A percentile compares a stretch with the other conserved stretches of the same genome.
Conservation (phyloP, 106 monocot genomes). For the Amphibolis antarctica region DNA sequence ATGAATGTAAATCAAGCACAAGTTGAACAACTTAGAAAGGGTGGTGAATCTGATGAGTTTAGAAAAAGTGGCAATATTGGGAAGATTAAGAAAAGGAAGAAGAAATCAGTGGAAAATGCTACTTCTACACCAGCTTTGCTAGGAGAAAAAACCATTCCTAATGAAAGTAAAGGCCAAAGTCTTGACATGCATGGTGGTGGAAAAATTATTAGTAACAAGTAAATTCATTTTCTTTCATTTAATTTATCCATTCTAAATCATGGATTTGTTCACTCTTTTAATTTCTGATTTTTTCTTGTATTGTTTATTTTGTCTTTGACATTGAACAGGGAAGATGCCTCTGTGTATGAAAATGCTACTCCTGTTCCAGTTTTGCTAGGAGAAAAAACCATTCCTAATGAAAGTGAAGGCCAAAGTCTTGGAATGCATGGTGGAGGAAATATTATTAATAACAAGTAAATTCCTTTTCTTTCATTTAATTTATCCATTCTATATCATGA, state of each 20-base stretch:
- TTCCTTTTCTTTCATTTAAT: slow-evolving; percentile 1
- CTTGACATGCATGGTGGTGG: not conserved
- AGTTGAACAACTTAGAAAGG: not conserved
- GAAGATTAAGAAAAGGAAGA: slow-evolving; percentile 34
- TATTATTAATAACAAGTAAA: slow-evolving; percentile 8
- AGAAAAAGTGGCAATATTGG: slow-evolving; percentile 12
- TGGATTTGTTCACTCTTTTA: not conserved
- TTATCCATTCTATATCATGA: not conserved
- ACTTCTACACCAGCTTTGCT: not conserved
- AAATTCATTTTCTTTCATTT: slow-evolving; percentile 1
- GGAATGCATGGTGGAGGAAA: not conserved
- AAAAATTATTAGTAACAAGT: slow-evolving; percentile 8
- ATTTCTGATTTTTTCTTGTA: not conserved
- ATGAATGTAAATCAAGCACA: not conserved
- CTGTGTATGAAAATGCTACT: no score
- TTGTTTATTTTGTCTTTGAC: not conserved
- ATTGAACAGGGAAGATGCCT: slow-evolving; percentile 10
- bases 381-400: not conserved
- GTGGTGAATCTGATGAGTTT: not conserved
- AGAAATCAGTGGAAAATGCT: slow-evolving; percentile 16
- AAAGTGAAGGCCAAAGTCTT: slow-evolving; percentile 2
- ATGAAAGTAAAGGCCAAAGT: slow-evolving; percentile 1
- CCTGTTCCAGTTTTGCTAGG: no score
- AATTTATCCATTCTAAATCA: not conserved
- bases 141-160: slow-evolving; percentile 2